Evolutionary conservation across 1,139 yeast genomes (phyloP).

Genomic region (Debaryomyces nepalensis): DNA sequence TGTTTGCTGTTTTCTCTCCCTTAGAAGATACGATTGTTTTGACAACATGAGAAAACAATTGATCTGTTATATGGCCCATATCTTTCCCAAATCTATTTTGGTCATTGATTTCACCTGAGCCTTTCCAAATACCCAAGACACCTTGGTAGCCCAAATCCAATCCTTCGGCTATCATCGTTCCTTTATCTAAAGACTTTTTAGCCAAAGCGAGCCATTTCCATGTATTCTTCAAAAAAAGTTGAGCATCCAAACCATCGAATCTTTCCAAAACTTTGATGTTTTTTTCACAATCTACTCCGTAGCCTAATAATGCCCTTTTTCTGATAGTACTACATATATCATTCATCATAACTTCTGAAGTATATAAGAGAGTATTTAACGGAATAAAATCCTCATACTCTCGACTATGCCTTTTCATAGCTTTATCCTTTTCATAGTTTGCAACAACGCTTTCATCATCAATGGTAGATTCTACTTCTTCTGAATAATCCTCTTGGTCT

Average conservation of each 20-base stretch:
- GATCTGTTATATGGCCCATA: constrained; percentile 41
- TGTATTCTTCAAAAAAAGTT: constrained; percentile 67
- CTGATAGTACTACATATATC: constrained; percentile 73
- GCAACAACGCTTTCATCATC: constrained; percentile 35
- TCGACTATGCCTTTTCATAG: constrained; percentile 19
- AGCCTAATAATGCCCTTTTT: constrained; percentile 71
- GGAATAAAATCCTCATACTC: constrained; percentile 37
- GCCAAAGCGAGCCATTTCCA: constrained; percentile 92
- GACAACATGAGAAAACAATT: constrained; percentile 51
- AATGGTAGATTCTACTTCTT: constrained; percentile 37
- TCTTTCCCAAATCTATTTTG: constrained; percentile 55
- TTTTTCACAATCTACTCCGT: constrained; percentile 68
- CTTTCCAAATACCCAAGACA: constrained; percentile 88
- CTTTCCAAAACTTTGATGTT: constrained; percentile 67
- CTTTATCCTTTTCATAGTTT: constrained; percentile 18
- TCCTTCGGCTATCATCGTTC: constrained; percentile 67
- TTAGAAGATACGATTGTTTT: constrained; percentile 46
- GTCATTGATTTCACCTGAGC: constrained; percentile 62
- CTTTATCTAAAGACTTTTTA: constrained; percentile 65
- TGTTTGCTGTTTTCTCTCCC: constrained; percentile 50
- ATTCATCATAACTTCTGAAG: constrained; percentile 50
- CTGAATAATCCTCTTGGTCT: constrained; percentile 27
- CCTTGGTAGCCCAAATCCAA: constrained; percentile 89
- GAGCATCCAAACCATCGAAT: constrained; percentile 57
- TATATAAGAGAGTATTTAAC: constrained; percentile 36